Evolutionary conservation across 345 rosid genomes (phyloP).

Genomic region (Hirschfeldia incana): DNA sequence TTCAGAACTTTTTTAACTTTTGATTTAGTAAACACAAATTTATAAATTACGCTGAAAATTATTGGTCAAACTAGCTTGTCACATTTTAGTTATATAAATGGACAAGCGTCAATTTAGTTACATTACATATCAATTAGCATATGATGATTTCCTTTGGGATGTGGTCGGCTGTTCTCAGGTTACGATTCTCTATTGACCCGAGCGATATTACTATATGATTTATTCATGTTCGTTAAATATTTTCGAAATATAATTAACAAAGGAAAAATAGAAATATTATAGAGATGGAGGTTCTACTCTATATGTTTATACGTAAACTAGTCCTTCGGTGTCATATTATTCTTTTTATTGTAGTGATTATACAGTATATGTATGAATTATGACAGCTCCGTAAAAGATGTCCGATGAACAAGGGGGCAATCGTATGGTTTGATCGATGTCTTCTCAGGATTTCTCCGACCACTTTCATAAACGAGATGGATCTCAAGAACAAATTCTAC

Average conservation of each 20-base stretch:
- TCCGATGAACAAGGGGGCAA: conserved; percentile 49
- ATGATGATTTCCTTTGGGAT: too few relatives aligned
- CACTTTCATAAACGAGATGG: conserved; percentile 57
- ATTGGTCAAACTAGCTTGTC: too few relatives aligned
- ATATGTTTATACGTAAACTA: neutral
- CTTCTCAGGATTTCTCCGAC: conserved; percentile 54
- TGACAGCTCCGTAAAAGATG: conserved; percentile 41
- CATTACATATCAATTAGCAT: too few relatives aligned
- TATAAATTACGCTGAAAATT: too few relatives aligned
- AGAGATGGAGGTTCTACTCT: neutral
- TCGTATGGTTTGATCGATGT: conserved; percentile 63
- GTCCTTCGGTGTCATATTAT: neutral
- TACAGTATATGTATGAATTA: neutral
- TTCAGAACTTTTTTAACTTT: neutral
- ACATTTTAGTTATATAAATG: too few relatives aligned
- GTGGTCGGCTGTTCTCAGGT: too few relatives aligned
- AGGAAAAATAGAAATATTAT: too few relatives aligned
- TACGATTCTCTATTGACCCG: too few relatives aligned
- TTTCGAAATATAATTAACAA: too few relatives aligned
- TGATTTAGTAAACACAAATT: neutral
- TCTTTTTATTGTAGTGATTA: conserved; percentile 28
- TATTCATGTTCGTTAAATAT: too few relatives aligned
- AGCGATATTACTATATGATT: too few relatives aligned
- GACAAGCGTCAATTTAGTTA: too few relatives aligned
- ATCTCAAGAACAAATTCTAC: conserved; percentile 40